These are phyloP conservation scores for Exophiala calicioides DNA, from an alignment of 2,329 filamentous ascomycete species.

Conservation along the genomic window DNA sequence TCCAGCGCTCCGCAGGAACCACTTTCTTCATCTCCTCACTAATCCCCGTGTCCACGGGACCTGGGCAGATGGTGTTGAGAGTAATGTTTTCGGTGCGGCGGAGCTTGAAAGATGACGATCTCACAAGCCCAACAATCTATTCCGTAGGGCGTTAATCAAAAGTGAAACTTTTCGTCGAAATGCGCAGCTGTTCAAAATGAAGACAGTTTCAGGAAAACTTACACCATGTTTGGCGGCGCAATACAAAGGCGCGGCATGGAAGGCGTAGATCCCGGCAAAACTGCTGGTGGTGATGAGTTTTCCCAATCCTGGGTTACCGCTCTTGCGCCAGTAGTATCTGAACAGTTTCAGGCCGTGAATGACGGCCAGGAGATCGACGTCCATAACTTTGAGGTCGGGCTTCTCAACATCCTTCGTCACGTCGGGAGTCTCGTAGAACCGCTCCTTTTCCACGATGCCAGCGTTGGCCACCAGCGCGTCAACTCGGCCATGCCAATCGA, in stretches of 20 bases:
- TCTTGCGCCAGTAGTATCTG: slow-evolving; percentile 5
- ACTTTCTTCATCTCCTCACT: slow-evolving; percentile 7
- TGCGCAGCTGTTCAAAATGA: too few species aligned
- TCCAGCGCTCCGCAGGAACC: not conserved
- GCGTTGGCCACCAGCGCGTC: slow-evolving; percentile 1
- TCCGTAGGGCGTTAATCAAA: too few species aligned
- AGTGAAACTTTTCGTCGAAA: not conserved
- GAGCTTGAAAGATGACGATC: too few species aligned
- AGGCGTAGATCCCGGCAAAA: slow-evolving; percentile 1
- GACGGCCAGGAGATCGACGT: slow-evolving; percentile 2
- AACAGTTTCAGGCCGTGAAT: slow-evolving; percentile 6
- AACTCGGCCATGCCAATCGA: slow-evolving; percentile 1
- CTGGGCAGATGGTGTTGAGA: slow-evolving; percentile 4
- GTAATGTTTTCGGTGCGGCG: not conserved
- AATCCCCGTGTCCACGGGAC: slow-evolving; percentile 5
- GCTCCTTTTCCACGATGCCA: slow-evolving; percentile 5
- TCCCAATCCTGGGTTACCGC: not conserved
- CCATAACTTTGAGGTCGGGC: not conserved
- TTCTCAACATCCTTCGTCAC: not conserved
- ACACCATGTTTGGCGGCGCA: slow-evolving; percentile 2
- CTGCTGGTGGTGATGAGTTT: slow-evolving; percentile 5
- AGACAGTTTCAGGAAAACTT: too few species aligned
- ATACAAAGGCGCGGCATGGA: slow-evolving; percentile 4
- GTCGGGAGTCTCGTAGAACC: not conserved
- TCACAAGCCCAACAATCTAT: slow-evolving; percentile 8